Base-by-base conservation (phyloP, 805 yeast genomes). In the Limtongozyma cylindracea region DNA sequence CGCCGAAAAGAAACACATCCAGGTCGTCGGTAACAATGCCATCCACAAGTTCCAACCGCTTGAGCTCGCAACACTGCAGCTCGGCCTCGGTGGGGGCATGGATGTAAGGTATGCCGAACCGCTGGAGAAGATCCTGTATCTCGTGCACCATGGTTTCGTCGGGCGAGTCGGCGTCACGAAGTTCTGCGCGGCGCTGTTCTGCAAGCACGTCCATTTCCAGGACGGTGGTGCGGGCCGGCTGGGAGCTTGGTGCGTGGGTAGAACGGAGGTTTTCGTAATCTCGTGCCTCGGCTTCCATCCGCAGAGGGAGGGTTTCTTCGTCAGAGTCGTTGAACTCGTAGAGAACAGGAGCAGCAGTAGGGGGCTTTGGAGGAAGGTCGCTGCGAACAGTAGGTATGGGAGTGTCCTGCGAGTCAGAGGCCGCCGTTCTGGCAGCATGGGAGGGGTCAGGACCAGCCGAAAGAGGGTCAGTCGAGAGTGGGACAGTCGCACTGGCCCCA, bases 21-120 rank as follows among this genome's bases (percentile, higher is more conserved):
- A 93, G 77, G 49, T 88, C 99, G 45, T 88, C 99, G 0, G 98
- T 88, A 12, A 88, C 69, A 5, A 88, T 71, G 0, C 98, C 99
- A 42, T 88, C 96, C 4, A 84, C 94, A 11, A 88, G 48, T 0
- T 59, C 62, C 12, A 80, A 41, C n/a, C 43, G 37, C 18, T 64
- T 42, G 5, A 88, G 45, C 30, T 71, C 76, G 0, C 93, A 94
- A 46, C 99, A 88, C 37, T 88, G 98, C 0, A 98, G 96, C 46
- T 88, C 99, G 2, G 98, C 98, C 44, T 88, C 99, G 82, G 78
- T 78, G 1, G 98, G 99, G 0, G 98, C 95, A 0, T 92, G 76
- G 7, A 88, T 59, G 31, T 64, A 88, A 0, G 99, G 99, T 4
- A 88, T 73, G 1, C 98, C 98, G 51, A 88, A 88, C 24, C 84